Percentiles rank a stretch among this genome's conserved stretches.
Evolutionary conservation across 805 yeast species (phyloP).

Genomic region (Saccharomycopsis fibuligera): DNA sequence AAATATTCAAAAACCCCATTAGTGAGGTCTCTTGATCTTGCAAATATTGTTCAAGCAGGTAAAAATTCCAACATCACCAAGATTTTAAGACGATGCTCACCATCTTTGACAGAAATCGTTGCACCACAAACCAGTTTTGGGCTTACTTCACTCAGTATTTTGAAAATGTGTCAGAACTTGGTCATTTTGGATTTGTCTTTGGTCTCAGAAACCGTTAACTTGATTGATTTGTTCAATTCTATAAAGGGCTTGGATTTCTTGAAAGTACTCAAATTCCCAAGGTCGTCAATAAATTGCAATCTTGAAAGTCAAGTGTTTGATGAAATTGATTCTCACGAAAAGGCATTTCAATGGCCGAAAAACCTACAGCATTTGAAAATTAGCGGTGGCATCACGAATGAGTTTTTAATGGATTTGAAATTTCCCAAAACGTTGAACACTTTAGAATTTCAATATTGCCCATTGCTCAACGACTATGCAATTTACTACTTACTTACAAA

Average conservation of each 20-base stretch:
- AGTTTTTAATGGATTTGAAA: slow-evolving; percentile 59
- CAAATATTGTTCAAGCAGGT: slow-evolving; percentile 82
- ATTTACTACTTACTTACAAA: slow-evolving; percentile 53
- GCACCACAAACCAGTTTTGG: slow-evolving; percentile 98
- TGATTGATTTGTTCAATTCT: slow-evolving; percentile 71
- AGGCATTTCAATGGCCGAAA: slow-evolving; percentile 64
- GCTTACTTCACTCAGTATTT: slow-evolving; percentile 75
- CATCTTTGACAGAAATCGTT: slow-evolving; percentile 56
- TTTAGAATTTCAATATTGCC: slow-evolving; percentile 84
- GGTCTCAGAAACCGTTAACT: slow-evolving; percentile 85
- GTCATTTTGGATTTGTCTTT: slow-evolving; percentile 68
- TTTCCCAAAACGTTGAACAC: slow-evolving; percentile 69
- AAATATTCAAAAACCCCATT: slow-evolving; percentile 37
- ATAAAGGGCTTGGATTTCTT: slow-evolving; percentile 55
- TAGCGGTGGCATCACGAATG: slow-evolving; percentile 86
- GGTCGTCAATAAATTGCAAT: slow-evolving; percentile 69
- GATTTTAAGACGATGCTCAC: slow-evolving; percentile 68
- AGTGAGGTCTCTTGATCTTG: slow-evolving; percentile 64
- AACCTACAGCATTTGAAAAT: slow-evolving; percentile 63
- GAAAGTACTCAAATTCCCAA: slow-evolving; percentile 77
- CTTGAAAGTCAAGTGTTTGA: slow-evolving; percentile 23
- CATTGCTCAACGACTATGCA: slow-evolving; percentile 60
- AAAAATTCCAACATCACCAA: slow-evolving; percentile 87
- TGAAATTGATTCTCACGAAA: slow-evolving; percentile 33
- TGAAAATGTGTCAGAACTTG: slow-evolving; percentile 62